phyloP scores from a whole-genome alignment of 306 rosid genomes.

The Fragaria vesca region DNA sequence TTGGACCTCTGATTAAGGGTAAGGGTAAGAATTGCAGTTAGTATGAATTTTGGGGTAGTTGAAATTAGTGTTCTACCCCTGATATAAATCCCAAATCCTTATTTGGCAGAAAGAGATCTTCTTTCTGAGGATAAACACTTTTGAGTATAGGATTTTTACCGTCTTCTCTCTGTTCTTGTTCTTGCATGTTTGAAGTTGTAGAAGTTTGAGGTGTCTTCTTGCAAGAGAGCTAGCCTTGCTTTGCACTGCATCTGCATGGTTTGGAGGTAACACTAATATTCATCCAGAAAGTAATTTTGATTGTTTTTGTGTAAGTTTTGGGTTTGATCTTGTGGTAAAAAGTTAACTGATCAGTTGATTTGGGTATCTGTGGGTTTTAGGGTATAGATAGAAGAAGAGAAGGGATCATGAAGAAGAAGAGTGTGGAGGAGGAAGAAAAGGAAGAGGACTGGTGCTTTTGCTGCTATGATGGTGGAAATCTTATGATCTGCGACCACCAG shows the following conservation, averaged over 20 bases:
- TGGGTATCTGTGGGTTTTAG: not conserved
- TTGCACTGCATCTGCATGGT: not conserved
- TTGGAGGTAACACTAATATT: not conserved
- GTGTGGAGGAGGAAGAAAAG: not conserved
- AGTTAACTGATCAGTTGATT: not conserved
- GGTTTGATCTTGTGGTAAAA: not conserved
- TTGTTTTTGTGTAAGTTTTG: not conserved
- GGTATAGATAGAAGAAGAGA: not conserved
- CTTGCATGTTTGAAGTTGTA: not conserved
- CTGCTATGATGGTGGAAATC: conserved; percentile 54
- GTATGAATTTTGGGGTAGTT: not conserved
- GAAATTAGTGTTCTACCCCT: not conserved
- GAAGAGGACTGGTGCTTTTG: conserved; percentile 53
- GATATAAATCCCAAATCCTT: not conserved
- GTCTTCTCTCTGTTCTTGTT: not conserved
- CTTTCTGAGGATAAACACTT: not conserved
- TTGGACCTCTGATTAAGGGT: not conserved
- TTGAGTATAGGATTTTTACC: not conserved
- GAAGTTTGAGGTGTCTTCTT: not conserved
- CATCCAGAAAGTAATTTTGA: not conserved
- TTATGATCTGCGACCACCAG: conserved; percentile 41
- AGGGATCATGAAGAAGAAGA: conserved; percentile 2
- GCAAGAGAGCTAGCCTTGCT: not conserved
- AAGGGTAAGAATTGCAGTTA: not conserved
- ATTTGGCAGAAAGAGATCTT: not conserved